These are phyloP conservation scores for Nicotiana attenuata DNA, from an alignment of 257 asterid species.

Conservation along the genomic window DNA sequence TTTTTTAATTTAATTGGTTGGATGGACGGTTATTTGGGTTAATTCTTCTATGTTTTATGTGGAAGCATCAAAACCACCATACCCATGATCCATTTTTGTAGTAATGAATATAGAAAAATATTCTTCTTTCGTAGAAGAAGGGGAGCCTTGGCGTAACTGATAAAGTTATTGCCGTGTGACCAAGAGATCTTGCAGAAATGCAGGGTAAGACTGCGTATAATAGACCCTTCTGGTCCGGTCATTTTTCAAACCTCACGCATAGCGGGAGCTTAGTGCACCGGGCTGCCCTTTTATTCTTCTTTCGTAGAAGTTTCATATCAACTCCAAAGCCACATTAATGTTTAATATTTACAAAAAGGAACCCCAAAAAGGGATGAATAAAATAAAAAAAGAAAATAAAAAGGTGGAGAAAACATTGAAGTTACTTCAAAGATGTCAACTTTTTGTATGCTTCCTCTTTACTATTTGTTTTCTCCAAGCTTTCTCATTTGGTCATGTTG, in stretches of 20 bases:
- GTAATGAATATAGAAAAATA: not conserved
- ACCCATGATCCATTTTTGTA: not conserved
- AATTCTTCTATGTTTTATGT: not conserved
- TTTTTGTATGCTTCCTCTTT: conserved; percentile 13
- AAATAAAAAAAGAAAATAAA: not conserved
- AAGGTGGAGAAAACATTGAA: conserved; percentile 1
- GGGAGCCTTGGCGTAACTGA: too few relatives aligned
- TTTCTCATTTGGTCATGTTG: not conserved
- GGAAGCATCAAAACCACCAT: not conserved
- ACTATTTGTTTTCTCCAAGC: conserved; percentile 9
- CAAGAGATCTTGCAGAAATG: too few relatives aligned
- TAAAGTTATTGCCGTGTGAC: too few relatives aligned
- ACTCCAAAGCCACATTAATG: not conserved
- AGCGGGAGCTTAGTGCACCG: too few relatives aligned
- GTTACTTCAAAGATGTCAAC: conserved; percentile 8
- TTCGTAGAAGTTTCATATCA: not conserved
- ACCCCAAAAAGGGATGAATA: not conserved
- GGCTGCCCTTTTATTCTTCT: too few relatives aligned
- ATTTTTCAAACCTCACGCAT: too few relatives aligned
- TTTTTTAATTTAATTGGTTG: too few relatives aligned
- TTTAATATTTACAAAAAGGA: not conserved
- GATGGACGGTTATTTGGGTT: too few relatives aligned
- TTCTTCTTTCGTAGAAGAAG: not conserved
- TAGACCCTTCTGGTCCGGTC: too few relatives aligned
- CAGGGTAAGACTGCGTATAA: too few relatives aligned